These are phyloP conservation scores for Anethum foeniculum DNA, from an alignment of 140 eudicot genomes.

Conservation along the genomic window DNA sequence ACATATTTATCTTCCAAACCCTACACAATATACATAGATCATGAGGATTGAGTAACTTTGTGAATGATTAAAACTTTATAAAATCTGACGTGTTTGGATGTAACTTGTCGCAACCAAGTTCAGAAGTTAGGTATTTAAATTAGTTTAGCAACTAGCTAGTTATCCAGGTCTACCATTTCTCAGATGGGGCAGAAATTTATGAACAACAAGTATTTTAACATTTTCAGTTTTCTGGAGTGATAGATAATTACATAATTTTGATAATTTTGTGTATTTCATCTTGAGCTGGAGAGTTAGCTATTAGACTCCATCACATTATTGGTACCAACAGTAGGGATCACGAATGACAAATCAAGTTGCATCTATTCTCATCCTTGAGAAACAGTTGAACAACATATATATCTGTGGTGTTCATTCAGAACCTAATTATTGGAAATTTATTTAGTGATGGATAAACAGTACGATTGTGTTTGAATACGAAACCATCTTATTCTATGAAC, in stretches of 20 bases:
- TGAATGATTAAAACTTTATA: neutral
- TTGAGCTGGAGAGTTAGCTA: neutral
- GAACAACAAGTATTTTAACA: neutral
- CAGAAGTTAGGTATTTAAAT: neutral
- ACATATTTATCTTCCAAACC: neutral
- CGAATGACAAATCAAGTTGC: neutral
- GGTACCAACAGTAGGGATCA: too few relatives aligned
- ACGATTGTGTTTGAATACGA: too few relatives aligned
- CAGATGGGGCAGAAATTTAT: too few relatives aligned
- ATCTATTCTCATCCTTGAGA: neutral
- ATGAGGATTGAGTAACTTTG: neutral
- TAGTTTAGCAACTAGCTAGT: neutral
- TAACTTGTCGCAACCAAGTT: neutral
- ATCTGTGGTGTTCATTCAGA: too few relatives aligned
- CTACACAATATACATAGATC: neutral
- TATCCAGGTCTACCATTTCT: neutral
- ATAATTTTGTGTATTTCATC: too few relatives aligned
- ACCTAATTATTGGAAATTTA: too few relatives aligned
- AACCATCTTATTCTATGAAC: too few relatives aligned
- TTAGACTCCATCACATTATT: neutral
- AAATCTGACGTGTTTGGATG: neutral
- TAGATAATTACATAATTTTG: neutral
- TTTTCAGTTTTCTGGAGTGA: neutral
- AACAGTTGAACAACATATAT: too few relatives aligned
- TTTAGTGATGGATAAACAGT: too few relatives aligned